Evolutionary conservation across 179 eudicot species (phyloP).

Genomic region (Actinidia polygama): DNA sequence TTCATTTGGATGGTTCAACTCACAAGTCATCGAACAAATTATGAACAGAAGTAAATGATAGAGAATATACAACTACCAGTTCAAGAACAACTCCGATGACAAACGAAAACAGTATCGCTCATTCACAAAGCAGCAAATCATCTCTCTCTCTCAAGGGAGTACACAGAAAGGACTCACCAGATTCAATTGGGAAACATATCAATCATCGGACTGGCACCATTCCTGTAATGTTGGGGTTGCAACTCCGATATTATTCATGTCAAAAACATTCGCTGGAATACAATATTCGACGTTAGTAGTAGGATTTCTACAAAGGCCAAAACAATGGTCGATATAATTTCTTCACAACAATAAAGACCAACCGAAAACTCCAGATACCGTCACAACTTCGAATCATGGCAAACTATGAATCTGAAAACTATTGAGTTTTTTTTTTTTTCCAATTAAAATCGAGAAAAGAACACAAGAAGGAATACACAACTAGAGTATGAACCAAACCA

Average conservation of each 20-base stretch:
- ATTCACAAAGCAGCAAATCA: not conserved
- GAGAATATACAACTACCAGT: not conserved
- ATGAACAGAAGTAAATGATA: not conserved
- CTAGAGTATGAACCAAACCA: not conserved
- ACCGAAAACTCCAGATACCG: not conserved
- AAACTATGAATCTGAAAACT: not conserved
- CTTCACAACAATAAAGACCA: not conserved
- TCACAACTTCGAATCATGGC: not conserved
- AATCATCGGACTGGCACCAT: slow-evolving; percentile 42
- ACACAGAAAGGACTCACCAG: not conserved
- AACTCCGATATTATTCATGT: slow-evolving; percentile 85
- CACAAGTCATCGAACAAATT: not conserved
- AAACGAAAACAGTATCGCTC: not conserved
- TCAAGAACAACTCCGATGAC: not conserved
- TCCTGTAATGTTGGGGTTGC: slow-evolving; percentile 72
- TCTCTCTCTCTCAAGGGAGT: not conserved
- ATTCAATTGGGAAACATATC: slow-evolving; percentile 13
- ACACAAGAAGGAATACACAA: not conserved
- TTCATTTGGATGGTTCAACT: not conserved
- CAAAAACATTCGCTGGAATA: slow-evolving; percentile 66
- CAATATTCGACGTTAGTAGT: slow-evolving; percentile 24
- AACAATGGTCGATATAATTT: not conserved
- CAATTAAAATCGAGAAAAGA: too few relatives aligned
- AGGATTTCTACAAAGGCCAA: slow-evolving; percentile 11
- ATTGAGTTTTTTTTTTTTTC: too few relatives aligned